Percentiles rank a stretch among this genome's conserved stretches.
Evolutionary conservation across 352 stramenopile species (phyloP).

Genomic region (Pythium utonaiense): DNA sequence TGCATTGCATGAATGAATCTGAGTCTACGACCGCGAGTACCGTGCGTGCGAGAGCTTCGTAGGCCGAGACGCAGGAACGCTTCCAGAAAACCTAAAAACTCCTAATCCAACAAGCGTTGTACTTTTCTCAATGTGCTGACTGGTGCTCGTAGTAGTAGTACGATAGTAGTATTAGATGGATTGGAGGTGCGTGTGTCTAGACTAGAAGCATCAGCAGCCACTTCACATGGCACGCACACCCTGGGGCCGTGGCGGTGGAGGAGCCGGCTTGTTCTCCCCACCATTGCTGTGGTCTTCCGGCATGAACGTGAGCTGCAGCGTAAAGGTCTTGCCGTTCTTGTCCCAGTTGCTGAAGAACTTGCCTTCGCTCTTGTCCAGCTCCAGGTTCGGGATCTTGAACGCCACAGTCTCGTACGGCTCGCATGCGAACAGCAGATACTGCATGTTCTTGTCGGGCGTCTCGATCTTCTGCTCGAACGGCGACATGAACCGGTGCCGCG

Average conservation of each 20-base stretch:
- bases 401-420: slow-evolving; percentile 99
- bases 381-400: slow-evolving; percentile 98
- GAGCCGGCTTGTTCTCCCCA: slow-evolving; percentile 36
- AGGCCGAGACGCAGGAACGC: neutral
- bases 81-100: neutral
- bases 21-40: neutral
- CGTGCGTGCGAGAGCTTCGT: neutral
- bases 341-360: slow-evolving; percentile 98
- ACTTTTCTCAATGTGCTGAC: too few species aligned
- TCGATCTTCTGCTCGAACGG: slow-evolving; percentile 99
- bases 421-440: slow-evolving; percentile 98
- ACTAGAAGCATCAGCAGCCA: too few species aligned
- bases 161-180: too few species aligned
- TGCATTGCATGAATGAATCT: neutral
- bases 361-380: slow-evolving; percentile 93
- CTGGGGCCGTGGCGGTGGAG: slow-evolving; percentile 47
- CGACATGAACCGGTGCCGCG: slow-evolving; percentile 98
- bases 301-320: slow-evolving; percentile 79
- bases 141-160: too few species aligned
- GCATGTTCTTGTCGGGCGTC: slow-evolving; percentile 91
- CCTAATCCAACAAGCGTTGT: neutral
- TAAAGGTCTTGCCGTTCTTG: slow-evolving; percentile 95
- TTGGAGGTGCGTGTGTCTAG: too few species aligned
- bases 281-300: slow-evolving; percentile 22
- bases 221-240: slow-evolving; percentile 8